These are phyloP conservation scores for Candida sp. DNA, from an alignment of 1,139 yeast species.

Conservation along the genomic window DNA sequence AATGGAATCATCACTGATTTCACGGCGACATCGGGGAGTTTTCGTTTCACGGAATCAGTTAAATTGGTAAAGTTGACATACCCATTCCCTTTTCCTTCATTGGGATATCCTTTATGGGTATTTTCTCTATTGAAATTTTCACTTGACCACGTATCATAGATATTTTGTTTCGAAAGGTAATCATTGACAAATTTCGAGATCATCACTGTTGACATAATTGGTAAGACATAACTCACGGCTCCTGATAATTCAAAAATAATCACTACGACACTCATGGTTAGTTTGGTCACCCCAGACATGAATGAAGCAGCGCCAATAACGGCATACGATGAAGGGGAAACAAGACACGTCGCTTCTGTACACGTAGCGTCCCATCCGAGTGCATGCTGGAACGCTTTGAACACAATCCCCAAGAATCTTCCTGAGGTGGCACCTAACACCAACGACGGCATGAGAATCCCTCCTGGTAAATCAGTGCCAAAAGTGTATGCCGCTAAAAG, in stretches of 20 bases:
- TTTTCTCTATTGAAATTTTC: conserved; percentile 21
- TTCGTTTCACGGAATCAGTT: conserved; percentile 24
- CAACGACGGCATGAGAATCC: conserved; percentile 69
- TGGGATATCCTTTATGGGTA: conserved; percentile 10
- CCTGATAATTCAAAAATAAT: conserved; percentile 58
- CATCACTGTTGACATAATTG: conserved; percentile 58
- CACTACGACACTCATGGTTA: conserved; percentile 55
- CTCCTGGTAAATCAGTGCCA: conserved; percentile 71
- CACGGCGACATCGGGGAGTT: conserved; percentile 33
- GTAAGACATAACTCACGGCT: conserved; percentile 56
- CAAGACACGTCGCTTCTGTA: conserved; percentile 48
- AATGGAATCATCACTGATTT: conserved; percentile 32
- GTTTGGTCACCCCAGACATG: conserved; percentile 54
- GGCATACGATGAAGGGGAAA: conserved; percentile 59
- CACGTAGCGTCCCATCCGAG: conserved; percentile 44
- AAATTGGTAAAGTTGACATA: conserved; percentile 31
- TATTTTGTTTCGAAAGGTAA: conserved; percentile 41
- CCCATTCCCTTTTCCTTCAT: conserved; percentile 42
- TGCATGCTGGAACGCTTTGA: conserved; percentile 48
- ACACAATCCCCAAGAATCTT: conserved; percentile 59
- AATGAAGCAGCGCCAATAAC: conserved; percentile 61
- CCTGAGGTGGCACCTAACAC: conserved; percentile 72
- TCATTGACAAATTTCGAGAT: conserved; percentile 50
- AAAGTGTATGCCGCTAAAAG: conserved; percentile 59
- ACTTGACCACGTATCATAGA: conserved; percentile 46